Percentiles rank a stretch among this genome's conserved stretches.
Evolutionary conservation across 2,329 filamentous ascomycete species (phyloP).

Genomic region (Tolypocladium paradoxum): DNA sequence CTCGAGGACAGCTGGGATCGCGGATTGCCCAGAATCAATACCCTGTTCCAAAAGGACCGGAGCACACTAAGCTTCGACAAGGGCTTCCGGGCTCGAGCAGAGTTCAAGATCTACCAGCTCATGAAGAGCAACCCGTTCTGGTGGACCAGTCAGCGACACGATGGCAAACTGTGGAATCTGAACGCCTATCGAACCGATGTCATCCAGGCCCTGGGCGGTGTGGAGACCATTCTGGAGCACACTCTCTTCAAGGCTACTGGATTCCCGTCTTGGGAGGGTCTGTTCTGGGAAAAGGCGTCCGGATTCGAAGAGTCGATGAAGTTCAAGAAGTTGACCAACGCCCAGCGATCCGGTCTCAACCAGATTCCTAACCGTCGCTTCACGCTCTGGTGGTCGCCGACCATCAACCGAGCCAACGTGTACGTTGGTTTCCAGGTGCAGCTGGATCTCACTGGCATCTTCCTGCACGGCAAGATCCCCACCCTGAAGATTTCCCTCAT

Average conservation of each 20-base stretch:
- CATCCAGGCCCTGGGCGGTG: constrained; percentile 90
- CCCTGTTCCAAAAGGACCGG: constrained; percentile 94
- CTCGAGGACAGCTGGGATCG: constrained; percentile 98
- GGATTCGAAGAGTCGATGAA: constrained; percentile 67
- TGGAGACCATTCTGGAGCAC: constrained; percentile 95
- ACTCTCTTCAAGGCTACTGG: constrained; percentile 95
- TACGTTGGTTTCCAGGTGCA: constrained; percentile 99
- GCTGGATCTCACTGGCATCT: constrained; percentile 93
- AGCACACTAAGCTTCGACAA: constrained; percentile 98
- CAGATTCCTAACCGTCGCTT: constrained; percentile 98
- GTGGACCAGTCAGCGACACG: constrained; percentile 97
- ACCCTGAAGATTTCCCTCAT: constrained; percentile 97
- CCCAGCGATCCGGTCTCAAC: constrained; percentile 90
- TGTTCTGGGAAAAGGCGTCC: constrained; percentile 72
- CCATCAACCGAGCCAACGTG: constrained; percentile 91
- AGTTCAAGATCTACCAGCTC: constrained; percentile 96
- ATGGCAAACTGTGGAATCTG: constrained; percentile 94
- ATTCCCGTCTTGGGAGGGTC: constrained; percentile 92
- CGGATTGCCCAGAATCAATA: constrained; percentile 95
- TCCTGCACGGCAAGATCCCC: constrained; percentile 97
- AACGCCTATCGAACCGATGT: constrained; percentile 95
- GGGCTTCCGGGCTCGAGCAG: constrained; percentile 86
- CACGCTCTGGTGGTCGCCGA: constrained; percentile 93
- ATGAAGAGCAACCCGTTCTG: constrained; percentile 99
- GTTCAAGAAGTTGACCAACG: constrained; percentile 98